phyloP scores from a whole-genome alignment of 257 asterid genomes.

The Penstemon newberryi region DNA sequence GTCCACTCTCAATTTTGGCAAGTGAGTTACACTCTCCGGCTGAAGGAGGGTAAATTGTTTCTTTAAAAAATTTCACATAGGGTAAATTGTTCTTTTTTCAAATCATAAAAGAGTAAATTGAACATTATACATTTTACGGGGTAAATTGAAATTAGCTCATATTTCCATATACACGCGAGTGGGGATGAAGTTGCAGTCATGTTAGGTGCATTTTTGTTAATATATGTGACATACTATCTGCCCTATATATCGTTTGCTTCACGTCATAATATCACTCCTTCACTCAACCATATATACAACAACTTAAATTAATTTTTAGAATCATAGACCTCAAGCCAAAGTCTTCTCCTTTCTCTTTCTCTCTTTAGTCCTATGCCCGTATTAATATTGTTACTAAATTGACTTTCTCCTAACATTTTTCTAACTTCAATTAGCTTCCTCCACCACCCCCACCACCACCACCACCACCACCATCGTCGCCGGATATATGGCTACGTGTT shows the following conservation, averaged over 20 bases:
- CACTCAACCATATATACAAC: not conserved
- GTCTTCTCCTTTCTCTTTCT: constrained; percentile 25
- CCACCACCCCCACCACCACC: constrained; percentile 12
- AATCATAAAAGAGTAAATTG: too few relatives aligned
- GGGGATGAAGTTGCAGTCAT: too few relatives aligned
- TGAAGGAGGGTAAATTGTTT: too few relatives aligned
- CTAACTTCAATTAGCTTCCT: constrained; percentile 10
- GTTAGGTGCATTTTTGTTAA: too few relatives aligned
- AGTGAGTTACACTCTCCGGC: too few relatives aligned
- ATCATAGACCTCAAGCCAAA: constrained; percentile 31
- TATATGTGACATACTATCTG: too few relatives aligned
- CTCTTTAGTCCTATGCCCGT: constrained; percentile 20
- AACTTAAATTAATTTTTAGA: not conserved
- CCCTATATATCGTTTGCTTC: constrained; percentile 34
- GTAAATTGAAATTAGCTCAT: too few relatives aligned
- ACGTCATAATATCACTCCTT: constrained; percentile 34
- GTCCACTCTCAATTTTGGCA: too few relatives aligned
- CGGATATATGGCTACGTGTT: constrained; percentile 12
- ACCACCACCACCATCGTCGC: not conserved
- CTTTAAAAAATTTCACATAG: too few relatives aligned
- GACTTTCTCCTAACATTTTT: constrained; percentile 8
- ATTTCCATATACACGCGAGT: too few relatives aligned
- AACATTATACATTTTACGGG: too few relatives aligned
- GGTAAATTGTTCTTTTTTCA: too few relatives aligned
- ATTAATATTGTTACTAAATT: not conserved